Conservation (phyloP, 192 early-diverging fungal species). For the Dispira simplex region DNA sequence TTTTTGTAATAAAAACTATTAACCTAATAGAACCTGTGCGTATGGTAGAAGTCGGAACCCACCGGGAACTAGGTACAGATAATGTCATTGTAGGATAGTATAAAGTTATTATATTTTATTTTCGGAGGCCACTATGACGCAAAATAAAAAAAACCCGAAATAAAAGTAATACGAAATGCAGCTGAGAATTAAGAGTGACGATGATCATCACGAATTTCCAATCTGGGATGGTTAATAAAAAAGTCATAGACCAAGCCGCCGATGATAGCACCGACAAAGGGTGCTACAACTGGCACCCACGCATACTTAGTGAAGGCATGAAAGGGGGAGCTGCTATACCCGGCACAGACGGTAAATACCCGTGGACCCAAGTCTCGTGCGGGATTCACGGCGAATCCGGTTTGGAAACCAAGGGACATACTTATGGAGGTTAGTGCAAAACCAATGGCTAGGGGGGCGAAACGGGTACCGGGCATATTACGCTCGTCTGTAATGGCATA, state of each 20-base stretch:
- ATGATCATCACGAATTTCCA: neutral
- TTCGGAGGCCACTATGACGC: too few relatives aligned
- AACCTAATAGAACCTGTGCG: too few relatives aligned
- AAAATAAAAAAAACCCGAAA: too few relatives aligned
- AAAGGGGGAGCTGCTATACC: constrained; percentile 51
- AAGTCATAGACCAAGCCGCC: constrained; percentile 41
- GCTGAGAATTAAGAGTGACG: too few relatives aligned
- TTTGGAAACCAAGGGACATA: constrained; percentile 44
- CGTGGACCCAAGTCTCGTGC: constrained; percentile 71
- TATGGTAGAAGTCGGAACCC: too few relatives aligned
- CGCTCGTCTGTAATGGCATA: constrained; percentile 42
- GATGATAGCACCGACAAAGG: constrained; percentile 39
- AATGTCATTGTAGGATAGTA: too few relatives aligned
- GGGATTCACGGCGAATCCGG: constrained; percentile 56
- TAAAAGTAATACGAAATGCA: too few relatives aligned
- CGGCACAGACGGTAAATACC: constrained; percentile 44
- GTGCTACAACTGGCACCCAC: constrained; percentile 52
- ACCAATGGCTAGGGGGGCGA: constrained; percentile 39
- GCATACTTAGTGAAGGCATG: constrained; percentile 44
- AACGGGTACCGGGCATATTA: constrained; percentile 34
- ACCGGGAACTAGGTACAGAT: too few relatives aligned
- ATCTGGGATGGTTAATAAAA: constrained; percentile 31
- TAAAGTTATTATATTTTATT: too few relatives aligned
- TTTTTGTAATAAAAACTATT: too few relatives aligned
- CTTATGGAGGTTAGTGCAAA: constrained; percentile 42